phyloP scores from a whole-genome alignment of 2,329 filamentous ascomycete species.

The Helminthosporium solani region DNA sequence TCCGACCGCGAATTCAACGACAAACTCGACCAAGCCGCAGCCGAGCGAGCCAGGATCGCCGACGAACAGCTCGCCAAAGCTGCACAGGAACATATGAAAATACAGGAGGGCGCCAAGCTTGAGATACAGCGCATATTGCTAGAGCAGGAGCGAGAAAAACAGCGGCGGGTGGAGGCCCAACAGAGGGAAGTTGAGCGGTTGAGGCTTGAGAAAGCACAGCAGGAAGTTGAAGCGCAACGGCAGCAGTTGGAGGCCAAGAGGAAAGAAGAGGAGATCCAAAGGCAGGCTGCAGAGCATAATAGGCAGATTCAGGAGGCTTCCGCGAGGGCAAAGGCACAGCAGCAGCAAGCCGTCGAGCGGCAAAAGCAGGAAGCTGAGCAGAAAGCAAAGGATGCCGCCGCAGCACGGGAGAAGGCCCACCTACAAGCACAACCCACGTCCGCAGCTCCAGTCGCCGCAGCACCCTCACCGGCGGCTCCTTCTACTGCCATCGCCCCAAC shows the following conservation, averaged over 20 bases:
- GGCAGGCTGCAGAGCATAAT: conserved; percentile 29
- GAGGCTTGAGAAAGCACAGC: conserved; percentile 47
- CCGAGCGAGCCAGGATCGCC: conserved; percentile 64
- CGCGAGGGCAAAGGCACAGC: conserved; percentile 32
- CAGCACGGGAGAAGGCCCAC: conserved; percentile 27
- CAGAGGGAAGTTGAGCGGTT: conserved; percentile 43
- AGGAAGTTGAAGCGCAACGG: conserved; percentile 39
- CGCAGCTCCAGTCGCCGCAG: conserved; percentile 10
- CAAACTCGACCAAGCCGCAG: conserved; percentile 61
- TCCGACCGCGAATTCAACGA: conserved; percentile 54
- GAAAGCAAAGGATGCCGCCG: conserved; percentile 30
- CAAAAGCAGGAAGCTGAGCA: conserved; percentile 34
- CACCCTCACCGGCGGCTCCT: conserved; percentile 6
- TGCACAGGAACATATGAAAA: conserved; percentile 64
- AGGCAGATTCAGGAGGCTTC: conserved; percentile 33
- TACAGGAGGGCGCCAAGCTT: conserved; percentile 58
- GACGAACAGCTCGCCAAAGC: conserved; percentile 66
- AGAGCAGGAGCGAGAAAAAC: conserved; percentile 42
- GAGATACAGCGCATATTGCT: conserved; percentile 53
- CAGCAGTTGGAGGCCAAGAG: conserved; percentile 36
- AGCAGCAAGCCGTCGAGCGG: conserved; percentile 28
- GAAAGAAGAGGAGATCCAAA: conserved; percentile 34
- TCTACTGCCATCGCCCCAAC: conserved; percentile 7
- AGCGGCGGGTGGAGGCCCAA: conserved; percentile 38
- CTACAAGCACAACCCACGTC: conserved; percentile 18